Percentiles rank a stretch among this genome's conserved stretches.
These are phyloP conservation scores for Trichosporon sp. DNA, from an alignment of 1,284 basidiomycete genomes.

Conservation along the genomic window DNA sequence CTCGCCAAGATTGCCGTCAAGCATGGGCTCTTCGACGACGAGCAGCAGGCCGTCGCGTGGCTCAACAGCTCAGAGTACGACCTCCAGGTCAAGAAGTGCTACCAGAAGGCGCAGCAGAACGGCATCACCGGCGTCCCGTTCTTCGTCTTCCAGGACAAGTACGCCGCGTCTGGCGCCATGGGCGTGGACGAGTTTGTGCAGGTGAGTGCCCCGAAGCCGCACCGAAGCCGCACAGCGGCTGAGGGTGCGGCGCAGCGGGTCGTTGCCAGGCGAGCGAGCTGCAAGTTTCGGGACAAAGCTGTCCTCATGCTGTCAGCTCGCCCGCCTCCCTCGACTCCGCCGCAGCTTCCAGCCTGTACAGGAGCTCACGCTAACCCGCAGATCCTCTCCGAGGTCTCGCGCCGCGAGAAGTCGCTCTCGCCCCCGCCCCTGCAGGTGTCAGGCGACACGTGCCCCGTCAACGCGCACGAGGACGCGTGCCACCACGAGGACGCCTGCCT, in stretches of 20 bases:
- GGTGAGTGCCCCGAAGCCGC: slow-evolving; percentile 28
- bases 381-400: slow-evolving; percentile 10
- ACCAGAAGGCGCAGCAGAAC: slow-evolving; percentile 33
- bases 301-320: no score
- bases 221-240: neutral
- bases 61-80: slow-evolving; percentile 37
- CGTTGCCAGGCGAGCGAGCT: no score
- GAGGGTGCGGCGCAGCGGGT: no score
- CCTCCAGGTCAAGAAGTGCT: slow-evolving; percentile 39
- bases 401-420: slow-evolving; percentile 8
- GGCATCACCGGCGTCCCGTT: slow-evolving; percentile 54
- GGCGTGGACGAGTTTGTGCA: slow-evolving; percentile 53
- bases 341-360: neutral
- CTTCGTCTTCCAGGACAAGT: slow-evolving; percentile 49
- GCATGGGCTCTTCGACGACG: slow-evolving; percentile 41
- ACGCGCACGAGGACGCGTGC: neutral
- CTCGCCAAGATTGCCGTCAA: slow-evolving; percentile 44
- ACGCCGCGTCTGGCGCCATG: slow-evolving; percentile 49
- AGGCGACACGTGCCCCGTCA: slow-evolving; percentile 2
- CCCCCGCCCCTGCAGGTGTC: slow-evolving; percentile 3
- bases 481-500: neutral
- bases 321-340: neutral
- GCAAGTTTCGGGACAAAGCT: no score
- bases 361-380: neutral
- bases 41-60: slow-evolving; percentile 34